phyloP scores from a whole-genome alignment of 2,329 filamentous ascomycete species.

The Bipolaris victoriae region DNA sequence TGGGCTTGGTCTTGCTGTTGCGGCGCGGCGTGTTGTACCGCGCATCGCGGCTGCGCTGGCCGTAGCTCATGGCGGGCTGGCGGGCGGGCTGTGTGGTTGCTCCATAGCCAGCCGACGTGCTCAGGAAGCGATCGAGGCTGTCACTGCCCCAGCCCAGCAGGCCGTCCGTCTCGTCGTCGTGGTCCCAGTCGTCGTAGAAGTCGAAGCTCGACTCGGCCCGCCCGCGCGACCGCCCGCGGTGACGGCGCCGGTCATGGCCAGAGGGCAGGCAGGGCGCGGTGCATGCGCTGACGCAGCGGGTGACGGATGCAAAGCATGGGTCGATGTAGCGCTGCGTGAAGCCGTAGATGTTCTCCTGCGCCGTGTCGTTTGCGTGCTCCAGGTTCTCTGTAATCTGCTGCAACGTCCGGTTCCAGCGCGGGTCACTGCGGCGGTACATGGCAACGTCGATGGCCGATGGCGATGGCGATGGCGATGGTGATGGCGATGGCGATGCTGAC shows the following conservation, averaged over 20 bases:
- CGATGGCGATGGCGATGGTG: background rate
- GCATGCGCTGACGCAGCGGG: conserved; percentile 68
- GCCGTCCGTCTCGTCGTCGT: conserved; percentile 64
- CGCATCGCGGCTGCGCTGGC: conserved; percentile 63
- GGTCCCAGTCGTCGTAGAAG: conserved; percentile 98
- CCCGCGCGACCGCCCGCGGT: conserved; percentile 63
- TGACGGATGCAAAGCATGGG: conserved; percentile 76
- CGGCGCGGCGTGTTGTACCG: conserved; percentile 49
- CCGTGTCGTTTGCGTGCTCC: conserved; percentile 86
- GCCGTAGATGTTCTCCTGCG: conserved; percentile 88
- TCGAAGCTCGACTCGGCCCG: conserved; percentile 87
- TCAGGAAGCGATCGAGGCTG: conserved; percentile 83
- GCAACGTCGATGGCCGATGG: conserved; percentile 19
- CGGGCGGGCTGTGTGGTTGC: conserved; percentile 65
- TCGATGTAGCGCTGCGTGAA: conserved; percentile 84
- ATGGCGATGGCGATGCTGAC: background rate
- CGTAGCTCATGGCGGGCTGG: conserved; percentile 89
- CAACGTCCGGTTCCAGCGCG: conserved; percentile 89
- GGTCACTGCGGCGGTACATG: conserved; percentile 72
- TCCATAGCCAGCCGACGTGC: conserved; percentile 66
- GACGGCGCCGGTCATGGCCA: conserved; percentile 76
- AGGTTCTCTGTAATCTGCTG: conserved; percentile 91
- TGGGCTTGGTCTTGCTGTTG: conserved; percentile 62
- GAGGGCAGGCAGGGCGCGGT: conserved; percentile 76
- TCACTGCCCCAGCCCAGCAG: conserved; percentile 79